These are phyloP conservation scores for Teratosphaeria epicoccoides DNA, from an alignment of 2,329 filamentous ascomycete genomes.

Conservation along the genomic window DNA sequence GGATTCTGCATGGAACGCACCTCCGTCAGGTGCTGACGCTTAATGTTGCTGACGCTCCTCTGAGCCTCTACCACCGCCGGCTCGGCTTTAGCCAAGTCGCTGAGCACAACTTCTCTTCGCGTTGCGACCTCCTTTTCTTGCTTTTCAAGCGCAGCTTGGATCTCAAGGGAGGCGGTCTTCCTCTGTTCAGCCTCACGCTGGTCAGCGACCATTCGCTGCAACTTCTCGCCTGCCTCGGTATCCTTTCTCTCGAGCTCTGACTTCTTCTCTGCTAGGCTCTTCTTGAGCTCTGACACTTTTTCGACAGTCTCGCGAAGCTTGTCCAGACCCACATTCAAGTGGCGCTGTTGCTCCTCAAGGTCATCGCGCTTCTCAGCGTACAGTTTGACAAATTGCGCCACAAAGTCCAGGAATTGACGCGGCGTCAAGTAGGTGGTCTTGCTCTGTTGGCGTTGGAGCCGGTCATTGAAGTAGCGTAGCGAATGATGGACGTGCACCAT, in stretches of 20 bases:
- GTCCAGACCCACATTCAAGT: conserved; percentile 95
- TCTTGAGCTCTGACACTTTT: conserved; percentile 86
- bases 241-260: conserved; percentile 87
- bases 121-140: conserved; percentile 81
- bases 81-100: conserved; percentile 81
- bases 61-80: conserved; percentile 87
- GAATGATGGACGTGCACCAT: conserved; percentile 99
- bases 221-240: conserved; percentile 89
- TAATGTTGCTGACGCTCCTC: conserved; percentile 97
- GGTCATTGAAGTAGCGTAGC: conserved; percentile 76
- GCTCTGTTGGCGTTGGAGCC: conserved; percentile 82
- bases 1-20: conserved; percentile 94
- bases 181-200: conserved; percentile 89
- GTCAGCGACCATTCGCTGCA: conserved; percentile 93
- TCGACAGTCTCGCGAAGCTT: conserved; percentile 94
- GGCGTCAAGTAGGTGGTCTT: conserved; percentile 89
- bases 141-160: conserved; percentile 75
- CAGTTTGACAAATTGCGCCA: conserved; percentile 91
- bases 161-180: conserved; percentile 76
- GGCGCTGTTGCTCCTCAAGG: conserved; percentile 93
- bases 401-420: conserved; percentile 94
- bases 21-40: conserved; percentile 92
- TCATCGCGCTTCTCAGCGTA: conserved; percentile 99
- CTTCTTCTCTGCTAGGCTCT: conserved; percentile 89
- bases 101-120: conserved; percentile 72